Evolutionary conservation across 768 basidiomycete genomes (phyloP), one percentile per base, ranked within the genome.

Genomic region (Russula virescens): DNA sequence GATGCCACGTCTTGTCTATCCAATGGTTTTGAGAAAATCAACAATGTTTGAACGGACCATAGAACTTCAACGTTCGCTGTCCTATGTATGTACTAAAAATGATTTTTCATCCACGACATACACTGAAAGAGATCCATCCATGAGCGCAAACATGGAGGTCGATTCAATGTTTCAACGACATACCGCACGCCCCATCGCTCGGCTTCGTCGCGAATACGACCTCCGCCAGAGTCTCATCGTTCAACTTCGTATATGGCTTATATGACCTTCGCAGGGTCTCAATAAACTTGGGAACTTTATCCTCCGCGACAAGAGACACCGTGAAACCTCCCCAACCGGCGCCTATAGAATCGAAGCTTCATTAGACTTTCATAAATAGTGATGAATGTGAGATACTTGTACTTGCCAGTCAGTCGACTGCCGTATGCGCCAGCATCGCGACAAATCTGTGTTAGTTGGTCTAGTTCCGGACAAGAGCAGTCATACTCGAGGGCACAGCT

Each of bases 251-350:
- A 72, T 89, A 93, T n/a, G 86, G 82, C 19, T 71, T 73, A 71
- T 92, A 94, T 5, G 73, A 75, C n/a, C 75, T 74, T 69, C 77
- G 81, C 19, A 94, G 75, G 66, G 78, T 77, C 64, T 75, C 69
- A 49, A 93, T 86, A 71, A 95, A 94, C 9, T 68, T 63, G 0
- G 81, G 78, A 2, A 89, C 88, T 48, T 81, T 69, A 21, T 76
- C 73, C 69, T 88, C 86, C 8, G 83, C 79, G 18, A 94, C 86
- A 21, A 94, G 80, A 8, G 89, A 91, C 23, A 94, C 87, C 0
- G 88, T 89, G 69, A 91, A 94, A 6, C 93, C 93, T 42, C 94
- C 94, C 92, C 92, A 96, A 4, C 91, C 92, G 0, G 92, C 92
- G 31, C 90, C 89, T 89, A 51, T 16, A 19, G 18, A 48, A 38